These are phyloP conservation scores for Penicillium roqueforti DNA, from an alignment of 495 filamentous ascomycete species.

Conservation along the genomic window DNA sequence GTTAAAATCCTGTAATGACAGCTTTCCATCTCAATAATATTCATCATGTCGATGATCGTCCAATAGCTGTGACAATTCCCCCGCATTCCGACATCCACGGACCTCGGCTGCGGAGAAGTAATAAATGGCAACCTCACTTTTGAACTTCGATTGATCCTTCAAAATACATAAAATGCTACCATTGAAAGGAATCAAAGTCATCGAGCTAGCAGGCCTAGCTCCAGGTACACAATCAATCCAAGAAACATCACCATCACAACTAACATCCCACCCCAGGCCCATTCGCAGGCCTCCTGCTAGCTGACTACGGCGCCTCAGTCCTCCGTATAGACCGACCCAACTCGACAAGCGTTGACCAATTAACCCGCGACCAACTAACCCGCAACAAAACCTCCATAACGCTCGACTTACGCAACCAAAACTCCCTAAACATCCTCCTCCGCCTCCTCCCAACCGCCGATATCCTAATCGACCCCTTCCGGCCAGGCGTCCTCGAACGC, in stretches of 20 bases:
- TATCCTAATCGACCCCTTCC: slow-evolving; percentile 87
- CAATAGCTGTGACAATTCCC: slow-evolving; percentile 14
- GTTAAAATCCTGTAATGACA: too few relatives aligned
- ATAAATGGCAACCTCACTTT: not conserved
- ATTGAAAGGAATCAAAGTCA: slow-evolving; percentile 69
- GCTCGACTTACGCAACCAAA: slow-evolving; percentile 66
- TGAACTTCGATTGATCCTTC: not conserved
- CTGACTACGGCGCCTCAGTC: slow-evolving; percentile 83
- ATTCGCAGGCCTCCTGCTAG: slow-evolving; percentile 82
- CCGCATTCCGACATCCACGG: slow-evolving; percentile 25
- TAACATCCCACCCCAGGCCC: slow-evolving; percentile 52
- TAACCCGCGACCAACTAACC: slow-evolving; percentile 60
- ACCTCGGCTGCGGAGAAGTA: slow-evolving; percentile 36
- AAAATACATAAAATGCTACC: slow-evolving; percentile 16
- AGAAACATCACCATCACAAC: not conserved
- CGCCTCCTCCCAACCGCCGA: slow-evolving; percentile 60
- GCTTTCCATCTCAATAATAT: too few relatives aligned
- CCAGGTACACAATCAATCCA: slow-evolving; percentile 55
- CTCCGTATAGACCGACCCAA: slow-evolving; percentile 76
- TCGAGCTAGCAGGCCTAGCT: slow-evolving; percentile 87
- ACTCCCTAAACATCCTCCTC: slow-evolving; percentile 60
- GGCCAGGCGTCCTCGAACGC: slow-evolving; percentile 83
- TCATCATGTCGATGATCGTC: too few relatives aligned
- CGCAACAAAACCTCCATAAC: slow-evolving; percentile 75
- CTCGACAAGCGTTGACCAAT: too few relatives aligned